A percentile compares a stretch with the other conserved stretches of the same genome.
These are phyloP conservation scores for Posidonia oceanica DNA, from an alignment of 116 monocot species.

Conservation along the genomic window DNA sequence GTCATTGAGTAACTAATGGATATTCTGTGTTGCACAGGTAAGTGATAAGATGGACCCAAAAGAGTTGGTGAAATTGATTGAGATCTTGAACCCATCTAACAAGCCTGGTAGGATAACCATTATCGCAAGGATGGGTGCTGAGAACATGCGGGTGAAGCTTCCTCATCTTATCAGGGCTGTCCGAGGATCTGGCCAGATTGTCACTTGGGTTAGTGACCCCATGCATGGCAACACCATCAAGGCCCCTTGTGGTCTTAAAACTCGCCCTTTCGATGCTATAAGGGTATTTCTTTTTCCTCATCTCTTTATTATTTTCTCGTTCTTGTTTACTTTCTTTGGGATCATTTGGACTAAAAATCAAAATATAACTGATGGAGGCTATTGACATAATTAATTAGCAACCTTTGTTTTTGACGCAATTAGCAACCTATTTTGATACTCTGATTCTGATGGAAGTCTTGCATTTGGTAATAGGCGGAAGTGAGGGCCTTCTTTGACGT, in stretches of 20 bases:
- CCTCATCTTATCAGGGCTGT: slow-evolving; percentile 88
- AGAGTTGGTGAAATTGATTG: slow-evolving; percentile 73
- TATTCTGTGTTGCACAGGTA: slow-evolving; percentile 25
- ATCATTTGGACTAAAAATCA: not conserved
- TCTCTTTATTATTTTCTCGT: not conserved
- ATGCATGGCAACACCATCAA: slow-evolving; percentile 99
- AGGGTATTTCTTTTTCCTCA: slow-evolving; percentile 35
- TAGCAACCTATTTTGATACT: not conserved
- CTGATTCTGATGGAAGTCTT: not conserved
- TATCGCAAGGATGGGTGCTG: slow-evolving; percentile 76
- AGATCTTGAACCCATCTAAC: slow-evolving; percentile 72
- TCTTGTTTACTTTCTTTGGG: not conserved
- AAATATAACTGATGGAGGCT: not conserved
- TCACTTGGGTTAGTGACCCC: slow-evolving; percentile 91
- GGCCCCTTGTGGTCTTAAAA: slow-evolving; percentile 89
- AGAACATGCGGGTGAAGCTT: slow-evolving; percentile 86
- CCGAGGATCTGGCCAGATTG: slow-evolving; percentile 64
- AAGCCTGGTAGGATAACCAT: slow-evolving; percentile 79
- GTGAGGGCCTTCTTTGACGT: slow-evolving; percentile 90
- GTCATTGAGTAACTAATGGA: not conserved
- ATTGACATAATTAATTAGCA: too few relatives aligned
- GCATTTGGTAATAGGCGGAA: slow-evolving; percentile 39
- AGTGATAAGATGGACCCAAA: slow-evolving; percentile 86
- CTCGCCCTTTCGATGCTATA: slow-evolving; percentile 80
- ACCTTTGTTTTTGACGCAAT: too few relatives aligned